Evolutionary conservation across 2,329 filamentous ascomycete genomes (phyloP), one percentile per base, ranked within the genome.

Genomic region (Epichloe sibirici): DNA sequence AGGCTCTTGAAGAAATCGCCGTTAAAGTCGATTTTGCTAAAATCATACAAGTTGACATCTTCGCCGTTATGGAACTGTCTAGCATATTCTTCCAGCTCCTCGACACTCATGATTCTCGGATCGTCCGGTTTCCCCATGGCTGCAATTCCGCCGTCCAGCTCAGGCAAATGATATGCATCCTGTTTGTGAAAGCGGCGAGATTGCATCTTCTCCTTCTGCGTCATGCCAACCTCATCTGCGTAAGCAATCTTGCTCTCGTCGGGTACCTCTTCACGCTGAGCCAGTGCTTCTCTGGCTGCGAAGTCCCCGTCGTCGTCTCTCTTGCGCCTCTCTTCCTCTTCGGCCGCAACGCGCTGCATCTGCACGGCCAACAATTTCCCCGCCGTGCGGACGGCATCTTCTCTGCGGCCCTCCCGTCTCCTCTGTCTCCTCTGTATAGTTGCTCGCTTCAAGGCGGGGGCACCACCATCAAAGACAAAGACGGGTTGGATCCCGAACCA

Each of bases 1-100:
- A 98, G 70, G 65, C 89, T 95, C 65, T 86, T 81, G 71, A 98
- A 98, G 69, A 98, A 98, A 12, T 91, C 83, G 58, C 90, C 88
- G 58, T 97, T 87, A 62, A 97, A 98, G 65, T 98, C 93, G 61
- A 98, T 98, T 69, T 97, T 97, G 64, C 88, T 94, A 65, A 98
- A 98, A 69, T 97, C 91, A 68, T 97, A 97, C 5, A 90, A 69
- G 58, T 85, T 84, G 60, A 97, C 86, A 65, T 97, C 91, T 68
- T 97, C 90, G 51, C 93, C 93, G 55, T 82, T 82, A 62, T 96
- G 82, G 62, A 97, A 97, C 57, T 97, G 90, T 49, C 85, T 77
- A 3, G 94, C 91, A 65, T 98, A 98, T 58, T 91, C 85, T 69
- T 97, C 89, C 54, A 98, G 71, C 65, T 98, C 91, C 63, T 95